Evolutionary conservation across 2,329 filamentous ascomycete species (phyloP).

Genomic region (Colletotrichum cuscutae): DNA sequence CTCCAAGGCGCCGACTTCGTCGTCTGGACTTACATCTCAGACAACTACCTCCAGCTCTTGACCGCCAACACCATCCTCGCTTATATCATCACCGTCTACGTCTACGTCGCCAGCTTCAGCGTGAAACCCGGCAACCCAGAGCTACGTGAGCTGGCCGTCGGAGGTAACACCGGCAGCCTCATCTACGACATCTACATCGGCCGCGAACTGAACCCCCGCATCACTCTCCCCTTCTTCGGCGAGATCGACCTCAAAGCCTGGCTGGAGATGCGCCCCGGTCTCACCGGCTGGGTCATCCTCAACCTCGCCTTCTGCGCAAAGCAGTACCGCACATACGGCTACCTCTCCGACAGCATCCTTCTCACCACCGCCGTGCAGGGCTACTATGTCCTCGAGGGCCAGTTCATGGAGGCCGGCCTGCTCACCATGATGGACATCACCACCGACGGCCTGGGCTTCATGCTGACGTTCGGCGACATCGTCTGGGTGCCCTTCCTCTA

Average conservation of each 20-base stretch:
- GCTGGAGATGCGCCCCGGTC: slow-evolving; percentile 76
- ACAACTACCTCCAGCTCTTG: slow-evolving; percentile 75
- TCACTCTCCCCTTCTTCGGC: slow-evolving; percentile 71
- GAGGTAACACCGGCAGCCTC: slow-evolving; percentile 74
- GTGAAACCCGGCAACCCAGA: slow-evolving; percentile 70
- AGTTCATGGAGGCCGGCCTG: slow-evolving; percentile 77
- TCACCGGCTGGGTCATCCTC: slow-evolving; percentile 76
- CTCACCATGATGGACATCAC: slow-evolving; percentile 81
- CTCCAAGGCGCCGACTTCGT: slow-evolving; percentile 73
- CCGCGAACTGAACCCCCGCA: slow-evolving; percentile 77
- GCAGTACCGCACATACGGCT: slow-evolving; percentile 76
- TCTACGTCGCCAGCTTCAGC: slow-evolving; percentile 73
- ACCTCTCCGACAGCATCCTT: slow-evolving; percentile 75
- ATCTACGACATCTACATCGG: slow-evolving; percentile 84
- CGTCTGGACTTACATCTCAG: slow-evolving; percentile 78
- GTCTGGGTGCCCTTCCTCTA: slow-evolving; percentile 80
- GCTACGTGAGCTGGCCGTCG: slow-evolving; percentile 72
- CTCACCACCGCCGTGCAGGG: slow-evolving; percentile 72
- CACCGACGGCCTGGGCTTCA: slow-evolving; percentile 79
- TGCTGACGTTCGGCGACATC: slow-evolving; percentile 79
- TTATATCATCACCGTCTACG: slow-evolving; percentile 66
- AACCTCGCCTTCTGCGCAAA: slow-evolving; percentile 75
- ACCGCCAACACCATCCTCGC: slow-evolving; percentile 74
- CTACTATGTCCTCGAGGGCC: slow-evolving; percentile 74
- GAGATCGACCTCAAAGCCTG: slow-evolving; percentile 78